Evolutionary conservation across 78 protist genomes (phyloP).

Genomic region (Salpingoeca rosetta): DNA sequence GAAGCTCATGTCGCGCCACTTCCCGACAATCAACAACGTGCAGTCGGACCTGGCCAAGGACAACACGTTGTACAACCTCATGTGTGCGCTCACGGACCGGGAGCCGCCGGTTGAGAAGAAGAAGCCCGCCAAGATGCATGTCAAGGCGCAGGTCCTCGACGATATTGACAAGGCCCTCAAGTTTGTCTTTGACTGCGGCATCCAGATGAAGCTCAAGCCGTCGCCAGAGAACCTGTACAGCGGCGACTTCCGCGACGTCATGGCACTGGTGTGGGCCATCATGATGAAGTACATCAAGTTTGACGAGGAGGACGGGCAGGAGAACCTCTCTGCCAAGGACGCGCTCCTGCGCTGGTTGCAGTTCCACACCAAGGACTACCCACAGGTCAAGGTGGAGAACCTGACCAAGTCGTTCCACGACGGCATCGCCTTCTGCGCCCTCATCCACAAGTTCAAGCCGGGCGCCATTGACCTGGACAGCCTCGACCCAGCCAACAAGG

Average conservation of each 20-base stretch:
- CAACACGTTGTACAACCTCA: background rate
- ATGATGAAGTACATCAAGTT: background rate
- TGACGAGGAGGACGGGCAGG: background rate
- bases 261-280: background rate
- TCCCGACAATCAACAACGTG: background rate
- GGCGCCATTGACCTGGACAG: background rate
- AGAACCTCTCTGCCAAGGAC: background rate
- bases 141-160: background rate
- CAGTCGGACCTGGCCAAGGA: background rate
- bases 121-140: background rate
- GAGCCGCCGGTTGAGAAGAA: background rate
- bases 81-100: background rate
- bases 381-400: background rate
- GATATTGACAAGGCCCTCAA: background rate
- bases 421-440: background rate
- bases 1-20: background rate
- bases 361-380: background rate
- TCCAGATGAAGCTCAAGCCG: background rate
- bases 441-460: background rate
- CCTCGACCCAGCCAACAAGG: background rate
- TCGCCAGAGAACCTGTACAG: background rate
- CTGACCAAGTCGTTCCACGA: background rate
- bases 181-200: background rate
- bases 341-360: background rate
- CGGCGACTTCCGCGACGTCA: background rate